These are phyloP conservation scores for Flaveria bidentis DNA, from an alignment of 129 eudicot genomes.

Conservation along the genomic window DNA sequence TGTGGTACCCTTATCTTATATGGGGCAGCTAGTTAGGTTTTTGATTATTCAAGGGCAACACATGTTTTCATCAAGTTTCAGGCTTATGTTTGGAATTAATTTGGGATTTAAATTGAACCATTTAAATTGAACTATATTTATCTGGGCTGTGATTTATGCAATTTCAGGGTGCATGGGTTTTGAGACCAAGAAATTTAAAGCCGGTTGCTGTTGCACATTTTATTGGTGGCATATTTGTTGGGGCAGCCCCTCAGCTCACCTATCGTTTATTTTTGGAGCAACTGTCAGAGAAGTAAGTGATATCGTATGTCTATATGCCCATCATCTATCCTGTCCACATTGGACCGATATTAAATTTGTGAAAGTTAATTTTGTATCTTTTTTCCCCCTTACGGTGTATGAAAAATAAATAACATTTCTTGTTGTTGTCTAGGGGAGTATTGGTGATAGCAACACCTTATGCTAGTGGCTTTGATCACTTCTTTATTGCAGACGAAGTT, in stretches of 20 bases:
- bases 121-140: background rate
- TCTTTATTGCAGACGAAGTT: slow-evolving; percentile 92
- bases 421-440: slow-evolving; percentile 57
- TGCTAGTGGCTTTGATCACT: slow-evolving; percentile 98
- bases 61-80: slow-evolving; percentile 12
- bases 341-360: background rate
- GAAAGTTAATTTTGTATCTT: background rate
- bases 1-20: background rate
- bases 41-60: background rate
- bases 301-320: slow-evolving; percentile 8
- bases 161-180: slow-evolving; percentile 92
- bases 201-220: slow-evolving; percentile 75
- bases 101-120: no score
- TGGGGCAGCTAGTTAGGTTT: background rate
- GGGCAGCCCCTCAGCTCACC: slow-evolving; percentile 98
- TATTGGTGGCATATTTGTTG: slow-evolving; percentile 96
- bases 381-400: no score
- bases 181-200: slow-evolving; percentile 64
- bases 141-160: slow-evolving; percentile 21
- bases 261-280: slow-evolving; percentile 85
- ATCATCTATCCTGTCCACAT: background rate
- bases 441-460: slow-evolving; percentile 97
- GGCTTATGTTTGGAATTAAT: slow-evolving; percentile 10
- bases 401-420: slow-evolving; percentile 24
- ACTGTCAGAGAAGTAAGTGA: slow-evolving; percentile 77